Evolutionary conservation across 2,329 filamentous ascomycete species (phyloP), one percentile per base, ranked within the genome.

Genomic region (Clonostachys rhizophaga): DNA sequence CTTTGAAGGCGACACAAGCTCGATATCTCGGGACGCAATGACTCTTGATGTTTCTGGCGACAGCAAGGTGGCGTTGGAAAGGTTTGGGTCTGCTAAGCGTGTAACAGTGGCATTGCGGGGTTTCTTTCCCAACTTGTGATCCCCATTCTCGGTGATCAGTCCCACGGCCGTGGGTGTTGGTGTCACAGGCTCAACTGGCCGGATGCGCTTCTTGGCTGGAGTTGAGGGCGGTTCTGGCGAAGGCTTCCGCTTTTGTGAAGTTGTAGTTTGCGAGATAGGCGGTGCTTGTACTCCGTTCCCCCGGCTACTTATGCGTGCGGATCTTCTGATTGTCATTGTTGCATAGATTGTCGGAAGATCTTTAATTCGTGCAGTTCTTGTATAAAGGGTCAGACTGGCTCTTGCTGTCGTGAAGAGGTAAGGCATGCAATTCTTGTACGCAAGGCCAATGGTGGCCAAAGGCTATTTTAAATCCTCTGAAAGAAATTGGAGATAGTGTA

Each of bases 21-120:
- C 64, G 58, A 76, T 51, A 58, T 70, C 39, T 41, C 74, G 70
- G n/a, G 69, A 72, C 11, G 76, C 72, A 20, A 87, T 68, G 8
- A 89, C 60, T 41, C 81, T 75, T 4, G 83, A 86, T 4, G 85
- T 84, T 58, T 84, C 78, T 3, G 87, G 86, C 0, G 87, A 89
- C n/a, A 88, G 66, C 10, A 91, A 71, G 2, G 81, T 75, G 2
- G 86, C 87, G 60, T 90, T 89, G 40, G 85, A 87, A 13, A 71
- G 67, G 53, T 78, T 77, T 0, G 85, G 81, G 52, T 83, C 74
- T 13, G 83, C 84, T 3, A 86, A 75, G 20, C 84, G 77, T 45
- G 72, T 65, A 35, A 77, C 66, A 2, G 66, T 65, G 13, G 64
- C 62, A 18, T 69, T 63, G 34, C 60, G 68, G 41, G 70, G 68